Evolutionary conservation across 2,329 filamentous ascomycete genomes (phyloP).

Genomic region (Fusarium devonianum): DNA sequence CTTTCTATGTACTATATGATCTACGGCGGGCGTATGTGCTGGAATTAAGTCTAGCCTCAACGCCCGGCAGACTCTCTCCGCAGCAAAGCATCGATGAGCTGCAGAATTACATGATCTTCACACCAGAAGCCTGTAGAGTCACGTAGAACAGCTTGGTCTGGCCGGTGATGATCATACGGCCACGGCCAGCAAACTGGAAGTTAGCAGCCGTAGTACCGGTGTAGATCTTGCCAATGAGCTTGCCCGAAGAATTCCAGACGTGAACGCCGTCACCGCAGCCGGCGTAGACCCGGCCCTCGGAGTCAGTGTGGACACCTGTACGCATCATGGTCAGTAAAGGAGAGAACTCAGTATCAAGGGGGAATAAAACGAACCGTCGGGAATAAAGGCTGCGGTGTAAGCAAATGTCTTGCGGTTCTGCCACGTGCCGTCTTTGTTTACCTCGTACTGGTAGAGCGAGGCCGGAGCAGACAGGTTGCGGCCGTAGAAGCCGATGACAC

Average conservation of each 20-base stretch:
- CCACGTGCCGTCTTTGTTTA: slow-evolving; percentile 54
- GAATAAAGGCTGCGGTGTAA: slow-evolving; percentile 59
- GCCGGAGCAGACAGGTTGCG: slow-evolving; percentile 52
- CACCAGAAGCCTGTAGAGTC: slow-evolving; percentile 15
- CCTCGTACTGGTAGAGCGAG: slow-evolving; percentile 57
- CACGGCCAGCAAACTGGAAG: slow-evolving; percentile 53
- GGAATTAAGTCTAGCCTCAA: no score
- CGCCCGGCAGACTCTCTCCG: no score
- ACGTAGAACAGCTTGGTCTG: slow-evolving; percentile 47
- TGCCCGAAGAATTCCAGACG: slow-evolving; percentile 55
- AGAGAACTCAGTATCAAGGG: background rate
- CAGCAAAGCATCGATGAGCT: no score
- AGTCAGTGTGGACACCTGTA: slow-evolving; percentile 62
- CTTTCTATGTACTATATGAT: no score
- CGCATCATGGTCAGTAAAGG: background rate
- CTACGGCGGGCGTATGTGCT: no score
- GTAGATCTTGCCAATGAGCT: slow-evolving; percentile 63
- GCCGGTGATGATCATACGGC: slow-evolving; percentile 46
- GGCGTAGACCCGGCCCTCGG: slow-evolving; percentile 62
- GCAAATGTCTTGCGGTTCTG: slow-evolving; percentile 63
- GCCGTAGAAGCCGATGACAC: slow-evolving; percentile 50
- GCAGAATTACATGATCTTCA: background rate
- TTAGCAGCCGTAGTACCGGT: slow-evolving; percentile 54
- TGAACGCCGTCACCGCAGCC: slow-evolving; percentile 59
- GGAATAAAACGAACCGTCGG: slow-evolving; percentile 58